Evolutionary conservation across 768 basidiomycete genomes (phyloP).

Genomic region (Leucocoprinus leucothites): DNA sequence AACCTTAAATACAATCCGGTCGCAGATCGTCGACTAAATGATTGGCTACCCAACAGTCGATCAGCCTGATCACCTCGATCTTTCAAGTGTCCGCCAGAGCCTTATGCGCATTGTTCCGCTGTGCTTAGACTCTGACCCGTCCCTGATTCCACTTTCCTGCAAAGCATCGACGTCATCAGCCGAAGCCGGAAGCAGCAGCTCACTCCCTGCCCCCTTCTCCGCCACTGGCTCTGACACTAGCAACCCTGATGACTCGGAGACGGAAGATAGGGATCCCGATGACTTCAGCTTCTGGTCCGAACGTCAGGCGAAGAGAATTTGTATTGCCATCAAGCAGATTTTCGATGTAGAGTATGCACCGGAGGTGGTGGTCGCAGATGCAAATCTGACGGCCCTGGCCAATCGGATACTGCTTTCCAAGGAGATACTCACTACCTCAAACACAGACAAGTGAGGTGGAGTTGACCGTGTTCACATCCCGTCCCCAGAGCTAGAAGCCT

Average conservation of each 20-base stretch:
- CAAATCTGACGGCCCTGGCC: slow-evolving; percentile 83
- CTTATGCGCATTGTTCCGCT: slow-evolving; percentile 79
- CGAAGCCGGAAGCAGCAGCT: not conserved
- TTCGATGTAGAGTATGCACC: slow-evolving; percentile 88
- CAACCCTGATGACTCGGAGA: slow-evolving; percentile 23
- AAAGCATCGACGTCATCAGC: slow-evolving; percentile 30
- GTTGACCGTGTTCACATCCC: not conserved
- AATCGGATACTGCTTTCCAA: slow-evolving; percentile 81
- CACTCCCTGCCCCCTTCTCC: slow-evolving; percentile 1
- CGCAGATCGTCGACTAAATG: slow-evolving; percentile 11
- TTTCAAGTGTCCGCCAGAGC: slow-evolving; percentile 58
- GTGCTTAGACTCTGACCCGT: slow-evolving; percentile 84
- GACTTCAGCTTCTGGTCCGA: slow-evolving; percentile 96
- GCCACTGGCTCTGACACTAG: slow-evolving; percentile 3
- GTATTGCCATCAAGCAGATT: slow-evolving; percentile 69
- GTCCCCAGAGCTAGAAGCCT: not conserved
- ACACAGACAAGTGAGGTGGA: slow-evolving; percentile 3
- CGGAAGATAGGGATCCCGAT: slow-evolving; percentile 67
- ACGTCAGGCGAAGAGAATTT: slow-evolving; percentile 87
- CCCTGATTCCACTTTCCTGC: slow-evolving; percentile 73
- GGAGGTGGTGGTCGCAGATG: slow-evolving; percentile 91
- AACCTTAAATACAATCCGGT: not conserved
- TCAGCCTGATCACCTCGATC: slow-evolving; percentile 60
- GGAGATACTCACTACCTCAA: slow-evolving; percentile 14
- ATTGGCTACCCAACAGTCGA: slow-evolving; percentile 48